Evolutionary conservation across 495 filamentous ascomycete genomes (phyloP), one percentile per base, ranked within the genome.

Genomic region (Tuber indicum): DNA sequence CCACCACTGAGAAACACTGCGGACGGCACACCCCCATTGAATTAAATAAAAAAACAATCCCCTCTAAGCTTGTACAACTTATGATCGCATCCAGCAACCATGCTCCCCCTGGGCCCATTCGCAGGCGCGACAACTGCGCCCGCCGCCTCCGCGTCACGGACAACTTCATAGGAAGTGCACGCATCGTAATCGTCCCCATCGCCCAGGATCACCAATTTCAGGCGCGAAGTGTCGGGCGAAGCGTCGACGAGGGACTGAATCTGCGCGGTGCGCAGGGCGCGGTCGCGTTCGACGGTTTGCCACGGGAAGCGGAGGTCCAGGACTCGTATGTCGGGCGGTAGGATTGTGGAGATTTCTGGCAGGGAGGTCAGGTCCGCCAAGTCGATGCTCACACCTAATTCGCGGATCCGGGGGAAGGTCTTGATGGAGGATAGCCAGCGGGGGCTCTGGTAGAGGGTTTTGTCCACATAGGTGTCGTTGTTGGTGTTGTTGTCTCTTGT

Each of bases 1-100:
- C 46, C 47, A 52, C 47, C 21, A 23, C 47, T 46, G 21, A 19
- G 17, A 16, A 52, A 52, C 21, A 21, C 21, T 7, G 21, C 47
- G 6, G 21, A 23, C 19, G 47, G 21, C 21, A 23, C 46, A 6
- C 21, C 23, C 49, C 23, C 23, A 26, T 17, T 10, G 14, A 32
- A 66, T 66, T n/a, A 66, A 17, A 66, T 66, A 16, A 66, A 66
- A 32, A 66, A 66, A 66, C 58, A 66, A 32, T 66, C 58, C 58
- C 58, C 58, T 66, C 58, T 66, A 66, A 66, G 58, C n/a, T 21
- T 66, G 58, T 66, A 66, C 58, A 66, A 66, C 32, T 66, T 66
- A 32, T 66, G 58, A 32, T 66, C 58, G 58, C 58, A 66, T 66
- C 58, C 58, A 26, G 58, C 58, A 5, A 66, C 58, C 58, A 66